A percentile compares a stretch with the other conserved stretches of the same genome.
These are phyloP conservation scores for Pseudevernia furfuracea DNA, from an alignment of 495 filamentous ascomycete species.

Conservation along the genomic window DNA sequence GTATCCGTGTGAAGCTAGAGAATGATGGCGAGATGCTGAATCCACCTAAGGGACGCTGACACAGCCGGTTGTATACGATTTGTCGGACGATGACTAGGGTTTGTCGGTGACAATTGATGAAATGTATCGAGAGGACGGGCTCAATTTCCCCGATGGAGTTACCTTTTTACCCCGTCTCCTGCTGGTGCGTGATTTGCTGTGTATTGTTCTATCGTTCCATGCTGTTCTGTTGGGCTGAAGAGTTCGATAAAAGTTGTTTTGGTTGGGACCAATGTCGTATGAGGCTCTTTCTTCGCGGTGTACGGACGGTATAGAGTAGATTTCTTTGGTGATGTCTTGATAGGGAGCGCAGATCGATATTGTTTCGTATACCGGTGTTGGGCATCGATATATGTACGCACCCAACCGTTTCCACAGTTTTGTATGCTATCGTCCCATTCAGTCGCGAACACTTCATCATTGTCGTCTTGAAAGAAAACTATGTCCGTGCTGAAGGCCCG, in stretches of 20 bases:
- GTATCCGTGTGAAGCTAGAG: slow-evolving; percentile 6
- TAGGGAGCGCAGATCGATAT: background rate
- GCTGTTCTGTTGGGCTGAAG: background rate
- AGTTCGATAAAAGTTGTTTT: background rate
- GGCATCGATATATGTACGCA: slow-evolving; percentile 5
- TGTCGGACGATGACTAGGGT: slow-evolving; percentile 15
- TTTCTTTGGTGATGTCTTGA: background rate
- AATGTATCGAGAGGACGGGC: background rate
- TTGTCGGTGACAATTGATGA: background rate
- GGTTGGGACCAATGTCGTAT: background rate
- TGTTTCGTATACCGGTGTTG: background rate
- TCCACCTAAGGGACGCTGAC: slow-evolving; percentile 16
- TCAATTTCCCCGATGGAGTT: background rate
- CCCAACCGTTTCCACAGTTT: slow-evolving; percentile 9
- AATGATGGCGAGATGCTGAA: slow-evolving; percentile 6
- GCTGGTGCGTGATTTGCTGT: background rate
- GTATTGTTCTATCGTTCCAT: background rate
- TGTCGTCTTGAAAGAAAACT: background rate
- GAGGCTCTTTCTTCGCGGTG: background rate
- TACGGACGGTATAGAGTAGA: background rate
- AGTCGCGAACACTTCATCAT: background rate
- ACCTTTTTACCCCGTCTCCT: background rate
- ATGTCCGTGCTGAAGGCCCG: background rate
- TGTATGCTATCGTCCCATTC: background rate
- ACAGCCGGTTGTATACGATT: slow-evolving; percentile 19